Evolutionary conservation across 2,329 filamentous ascomycete genomes (phyloP), one percentile per base, ranked within the genome.

Genomic region (Nectriaceae sp.): DNA sequence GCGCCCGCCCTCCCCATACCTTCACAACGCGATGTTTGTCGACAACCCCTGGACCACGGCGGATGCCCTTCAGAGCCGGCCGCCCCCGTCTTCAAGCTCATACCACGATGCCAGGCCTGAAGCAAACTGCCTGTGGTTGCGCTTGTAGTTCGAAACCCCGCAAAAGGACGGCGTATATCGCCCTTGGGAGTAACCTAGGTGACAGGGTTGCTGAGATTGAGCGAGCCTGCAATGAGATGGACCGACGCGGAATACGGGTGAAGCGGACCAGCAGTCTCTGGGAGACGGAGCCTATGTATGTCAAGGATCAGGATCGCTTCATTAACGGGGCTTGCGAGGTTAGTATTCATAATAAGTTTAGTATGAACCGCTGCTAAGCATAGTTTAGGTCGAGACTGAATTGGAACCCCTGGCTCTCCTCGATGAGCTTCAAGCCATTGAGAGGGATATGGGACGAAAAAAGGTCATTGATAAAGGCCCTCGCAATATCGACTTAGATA

Each of bases 201-300:
- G 86, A 97, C 65, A 85, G 92, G 36, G 79, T 96, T 43, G 80
- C 78, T 36, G 88, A 87, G 81, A 95, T 99, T 56, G 91, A 97
- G 68, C 77, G 80, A 61, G 93, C 94, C 1, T 92, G 91, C 66
- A 77, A 76, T 38, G 82, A 88, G 65, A 90, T 99, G 83, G 83
- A 89, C 54, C 74, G 77, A 38, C 77, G 82, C 19, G 85, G 84
- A 26, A 90, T 97, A 64, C 82, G 72, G 44, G 80, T 99, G 33
- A 79, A 83, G 62, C 79, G 86, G 60, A 96, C 93, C 0, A 97
- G 93, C 68, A 87, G 85, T 52, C 76, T 99, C 3, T 99, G 94
- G 81, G 91, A 97, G 73, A 99, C 93, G 3, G 85, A 90, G 60
- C 90, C 94, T 19, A 99, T 99, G 94, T 99, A 99, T 70, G 88